Evolutionary conservation across 169 alveolate species (phyloP), one percentile per base, ranked within the genome.

Genomic region (Eimeria sp.): DNA sequence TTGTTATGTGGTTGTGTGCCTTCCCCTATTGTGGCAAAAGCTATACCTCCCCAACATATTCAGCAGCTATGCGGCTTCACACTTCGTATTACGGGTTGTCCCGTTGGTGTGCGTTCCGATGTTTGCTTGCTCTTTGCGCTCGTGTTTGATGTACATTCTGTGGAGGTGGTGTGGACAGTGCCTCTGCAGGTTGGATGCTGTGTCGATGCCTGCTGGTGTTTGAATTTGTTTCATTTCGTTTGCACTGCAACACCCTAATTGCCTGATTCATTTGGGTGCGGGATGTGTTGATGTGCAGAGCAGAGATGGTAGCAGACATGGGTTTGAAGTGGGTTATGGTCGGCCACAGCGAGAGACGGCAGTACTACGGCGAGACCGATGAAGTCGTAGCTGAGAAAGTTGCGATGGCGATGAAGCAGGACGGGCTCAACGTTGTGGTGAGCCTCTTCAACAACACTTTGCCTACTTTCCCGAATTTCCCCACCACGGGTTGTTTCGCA

Each of bases 321-420:
- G 99, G 99, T 22, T 94, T 99, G 51, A 96, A 98, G 65, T 99
- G 99, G 99, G 98, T 99, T 45, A 97, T 99, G 83, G 96, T 99
- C 63, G 99, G 99, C 25, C 99, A 99, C 97, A 99, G 99, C 34
- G 99, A 99, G 97, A 99, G 99, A 86, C 98, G 99, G 95, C 97
- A 98, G 94, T 97, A 97, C 92, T 99, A 98, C 96, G 97, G 98
- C 65, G 99, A 99, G 97, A 97, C 99, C 30, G 99, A 99, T 96
- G 99, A 97, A 90, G 98, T 98, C 87, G 99, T 99, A 10, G 99
- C 99, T n/a, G 98, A 97, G 95, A 99, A 99, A 97, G 98, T 99
- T 30, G 98, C 97, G 88, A 95, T 96, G 47, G 98, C 99, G n/a
- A 95, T 98, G 78, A 67, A 54, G 65, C 76, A 72, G 27, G 82